A percentile compares a stretch with the other conserved stretches of the same genome.
These are phyloP conservation scores for Trypanosoma theileri DNA, from an alignment of 208 protist species.

Conservation along the genomic window DNA sequence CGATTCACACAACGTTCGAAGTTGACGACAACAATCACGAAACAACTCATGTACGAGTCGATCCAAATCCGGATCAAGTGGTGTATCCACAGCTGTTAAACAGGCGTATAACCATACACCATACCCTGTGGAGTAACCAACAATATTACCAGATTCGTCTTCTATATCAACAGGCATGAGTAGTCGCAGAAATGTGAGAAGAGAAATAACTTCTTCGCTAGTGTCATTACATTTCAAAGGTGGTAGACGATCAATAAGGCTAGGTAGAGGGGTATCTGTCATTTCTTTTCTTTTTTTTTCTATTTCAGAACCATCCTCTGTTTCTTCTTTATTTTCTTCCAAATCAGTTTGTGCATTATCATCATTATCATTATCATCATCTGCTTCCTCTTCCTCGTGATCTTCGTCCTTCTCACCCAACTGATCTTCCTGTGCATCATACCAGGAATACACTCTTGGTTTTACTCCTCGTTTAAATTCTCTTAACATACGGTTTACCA, in stretches of 20 bases:
- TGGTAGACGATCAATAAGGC: slow-evolving; percentile 13
- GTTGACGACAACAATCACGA: slow-evolving; percentile 57
- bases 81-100: slow-evolving; percentile 63
- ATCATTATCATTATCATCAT: background rate
- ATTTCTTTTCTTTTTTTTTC: slow-evolving; percentile 2
- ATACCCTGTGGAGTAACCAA: slow-evolving; percentile 39
- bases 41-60: slow-evolving; percentile 72
- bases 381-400: background rate
- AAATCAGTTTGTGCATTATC: background rate
- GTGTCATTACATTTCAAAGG: background rate
- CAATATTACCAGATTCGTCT: slow-evolving; percentile 7
- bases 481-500: slow-evolving; percentile 49
- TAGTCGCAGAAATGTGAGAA: slow-evolving; percentile 33
- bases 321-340: slow-evolving; percentile 4
- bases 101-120: slow-evolving; percentile 69
- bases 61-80: slow-evolving; percentile 79
- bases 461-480: slow-evolving; percentile 23
- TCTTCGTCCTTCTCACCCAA: background rate
- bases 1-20: slow-evolving; percentile 54
- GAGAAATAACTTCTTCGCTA: slow-evolving; percentile 23
- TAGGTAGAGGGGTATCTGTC: too few species aligned
- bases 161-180: slow-evolving; percentile 32
- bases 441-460: background rate
- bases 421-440: slow-evolving; percentile 1
- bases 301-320: background rate